A percentile compares a stretch with the other conserved stretches of the same genome.
phyloP scores from a whole-genome alignment of 2,329 filamentous ascomycete species.

The Colletotrichum musicola region DNA sequence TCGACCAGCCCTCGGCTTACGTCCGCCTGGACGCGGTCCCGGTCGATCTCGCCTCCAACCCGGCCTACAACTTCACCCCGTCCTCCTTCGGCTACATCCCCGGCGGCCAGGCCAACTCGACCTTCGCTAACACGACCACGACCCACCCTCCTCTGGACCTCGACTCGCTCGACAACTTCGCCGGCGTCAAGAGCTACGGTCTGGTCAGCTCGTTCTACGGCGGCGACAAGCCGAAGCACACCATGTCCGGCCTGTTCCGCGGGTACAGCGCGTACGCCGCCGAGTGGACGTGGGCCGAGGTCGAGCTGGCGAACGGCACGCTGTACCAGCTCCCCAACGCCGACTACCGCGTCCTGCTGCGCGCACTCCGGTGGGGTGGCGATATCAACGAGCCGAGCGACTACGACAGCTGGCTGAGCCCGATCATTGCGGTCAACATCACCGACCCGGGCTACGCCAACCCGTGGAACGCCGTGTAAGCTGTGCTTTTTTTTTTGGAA shows the following conservation, averaged over 20 bases:
- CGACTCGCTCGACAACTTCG: slow-evolving; percentile 20
- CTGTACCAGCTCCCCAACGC: slow-evolving; percentile 32
- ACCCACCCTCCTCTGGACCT: slow-evolving; percentile 13
- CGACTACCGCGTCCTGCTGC: slow-evolving; percentile 31
- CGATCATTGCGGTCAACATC: slow-evolving; percentile 23
- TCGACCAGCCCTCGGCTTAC: slow-evolving; percentile 26
- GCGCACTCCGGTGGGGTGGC: slow-evolving; percentile 20
- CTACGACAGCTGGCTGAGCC: slow-evolving; percentile 36
- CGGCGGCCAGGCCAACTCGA: not conserved
- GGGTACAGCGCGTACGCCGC: slow-evolving; percentile 24
- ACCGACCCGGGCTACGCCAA: slow-evolving; percentile 25
- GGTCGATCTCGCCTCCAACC: slow-evolving; percentile 20
- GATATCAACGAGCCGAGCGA: slow-evolving; percentile 4
- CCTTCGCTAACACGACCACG: not conserved
- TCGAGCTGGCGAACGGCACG: slow-evolving; percentile 26
- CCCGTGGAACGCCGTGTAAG: slow-evolving; percentile 21
- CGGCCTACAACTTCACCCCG: slow-evolving; percentile 22
- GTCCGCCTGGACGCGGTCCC: slow-evolving; percentile 25
- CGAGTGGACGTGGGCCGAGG: slow-evolving; percentile 29
- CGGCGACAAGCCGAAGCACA: slow-evolving; percentile 16
- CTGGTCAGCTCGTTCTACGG: slow-evolving; percentile 26
- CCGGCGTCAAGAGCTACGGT: slow-evolving; percentile 26
- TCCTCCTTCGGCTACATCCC: slow-evolving; percentile 14
- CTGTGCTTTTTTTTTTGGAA: too few species aligned
- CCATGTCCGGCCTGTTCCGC: slow-evolving; percentile 15